These are phyloP conservation scores for Cercospora beticola DNA, from an alignment of 2,329 filamentous ascomycete genomes.

Conservation along the genomic window DNA sequence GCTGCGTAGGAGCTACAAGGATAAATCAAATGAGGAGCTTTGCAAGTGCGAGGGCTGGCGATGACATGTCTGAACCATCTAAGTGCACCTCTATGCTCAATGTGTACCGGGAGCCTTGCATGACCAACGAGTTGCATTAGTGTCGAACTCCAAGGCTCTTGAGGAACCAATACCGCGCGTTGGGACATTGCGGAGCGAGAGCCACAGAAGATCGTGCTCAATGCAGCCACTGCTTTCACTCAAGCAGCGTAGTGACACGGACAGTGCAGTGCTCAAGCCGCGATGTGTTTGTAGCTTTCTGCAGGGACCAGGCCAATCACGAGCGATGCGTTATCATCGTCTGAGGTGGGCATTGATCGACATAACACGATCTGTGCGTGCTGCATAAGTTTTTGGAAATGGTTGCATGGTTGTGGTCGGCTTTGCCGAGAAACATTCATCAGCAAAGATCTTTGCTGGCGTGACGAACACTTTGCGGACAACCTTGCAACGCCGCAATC, in stretches of 20 bases:
- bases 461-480: not conserved
- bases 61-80: slow-evolving; percentile 1
- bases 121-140: slow-evolving; percentile 6
- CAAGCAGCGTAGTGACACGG: slow-evolving; percentile 2
- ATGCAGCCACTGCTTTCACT: slow-evolving; percentile 6
- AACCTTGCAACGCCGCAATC: not conserved
- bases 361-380: not conserved
- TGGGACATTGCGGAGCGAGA: not conserved
- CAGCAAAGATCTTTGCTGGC: not conserved
- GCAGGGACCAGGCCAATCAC: slow-evolving; percentile 6
- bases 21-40: not conserved
- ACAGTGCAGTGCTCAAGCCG: slow-evolving; percentile 1
- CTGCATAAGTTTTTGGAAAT: not conserved
- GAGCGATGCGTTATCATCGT: not conserved
- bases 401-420: not conserved
- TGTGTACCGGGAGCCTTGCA: slow-evolving; percentile 5
- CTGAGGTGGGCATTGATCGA: not conserved
- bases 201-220: slow-evolving; percentile 3
- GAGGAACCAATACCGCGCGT: not conserved
- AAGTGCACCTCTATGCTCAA: not conserved
- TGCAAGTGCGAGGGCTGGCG: not conserved
- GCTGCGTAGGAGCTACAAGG: not conserved
- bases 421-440: not conserved
- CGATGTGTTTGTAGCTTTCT: not conserved
- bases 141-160: not conserved